Percentiles rank a stretch among this genome's conserved stretches.
phyloP scores from a whole-genome alignment of 2,329 filamentous ascomycete species.

The Colletotrichum brevisporum region DNA sequence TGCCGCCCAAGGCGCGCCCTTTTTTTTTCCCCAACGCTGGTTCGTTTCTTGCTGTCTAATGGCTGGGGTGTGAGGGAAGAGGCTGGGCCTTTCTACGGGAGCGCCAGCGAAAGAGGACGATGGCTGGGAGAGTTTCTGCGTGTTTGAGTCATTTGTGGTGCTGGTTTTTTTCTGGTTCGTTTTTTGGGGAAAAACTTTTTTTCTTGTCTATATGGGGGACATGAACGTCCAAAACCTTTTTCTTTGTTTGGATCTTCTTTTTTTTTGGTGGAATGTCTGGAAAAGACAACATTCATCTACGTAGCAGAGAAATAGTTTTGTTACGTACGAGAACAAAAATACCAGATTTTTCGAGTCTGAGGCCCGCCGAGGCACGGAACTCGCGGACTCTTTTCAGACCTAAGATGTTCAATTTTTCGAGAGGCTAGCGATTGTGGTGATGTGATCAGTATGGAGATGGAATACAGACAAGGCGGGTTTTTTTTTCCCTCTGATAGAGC shows the following conservation, averaged over 20 bases:
- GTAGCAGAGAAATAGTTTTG: background rate
- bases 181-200: background rate
- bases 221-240: background rate
- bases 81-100: conserved; percentile 33
- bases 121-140: background rate
- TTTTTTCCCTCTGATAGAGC: no score
- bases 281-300: background rate
- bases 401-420: background rate
- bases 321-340: conserved; percentile 14
- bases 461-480: no score
- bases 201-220: conserved; percentile 10
- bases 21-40: conserved; percentile 2
- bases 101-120: conserved; percentile 12
- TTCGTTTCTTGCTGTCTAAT: conserved; percentile 2
- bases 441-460: no score
- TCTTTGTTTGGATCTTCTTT: background rate
- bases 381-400: conserved; percentile 10
- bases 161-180: no score
- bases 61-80: conserved; percentile 2
- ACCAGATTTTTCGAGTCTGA: background rate
- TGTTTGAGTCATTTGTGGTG: no score
- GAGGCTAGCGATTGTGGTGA: no score
- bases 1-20: background rate
- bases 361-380: conserved; percentile 27
- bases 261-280: conserved; percentile 12